Base-by-base conservation (phyloP, 192 early-diverging fungal species). In the Martensiomyces pterosporus region DNA sequence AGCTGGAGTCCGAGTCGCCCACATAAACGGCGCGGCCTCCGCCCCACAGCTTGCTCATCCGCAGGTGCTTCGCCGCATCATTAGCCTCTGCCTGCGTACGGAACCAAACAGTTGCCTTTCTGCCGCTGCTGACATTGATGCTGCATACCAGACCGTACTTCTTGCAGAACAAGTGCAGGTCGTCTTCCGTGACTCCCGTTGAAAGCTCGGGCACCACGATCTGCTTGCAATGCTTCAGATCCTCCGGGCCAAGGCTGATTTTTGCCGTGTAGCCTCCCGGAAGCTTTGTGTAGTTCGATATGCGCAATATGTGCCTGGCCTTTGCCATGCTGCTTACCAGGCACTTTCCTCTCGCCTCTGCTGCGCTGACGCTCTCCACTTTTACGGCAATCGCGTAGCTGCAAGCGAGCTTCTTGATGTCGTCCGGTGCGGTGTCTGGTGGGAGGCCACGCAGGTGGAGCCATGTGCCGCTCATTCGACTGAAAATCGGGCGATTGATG, bases 401-500 rank as follows among this genome's bases (percentile, higher is more conserved):
- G 10, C 34, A 15, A 0, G 49, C 21, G 23, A 65, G 39, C 3
- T 25, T 13, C 19, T 38, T 13, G 5, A 68, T 21, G 27, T 61
- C 52, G 3, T 47, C 39, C 5, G 8, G 17, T 12, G 48, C 47
- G 1, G 43, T 46, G 7, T 32, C 32, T 4, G 48, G 19, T 24
- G 47, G 19, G 18, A 68, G 43, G 10, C 58, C 65, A 21, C 53
- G 23, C 26, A 68, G 43, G 24, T 52, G 47, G 32, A 68, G 49
- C 65, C 65, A 68, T 15, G 57, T 54, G 13, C 37, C 48, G 16
- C 27, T 23, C 62, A 65, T 65, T 43, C 22, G 15, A 18, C 16
- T 43, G n/a, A n/a, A n/a, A n/a, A n/a, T n/a, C n/a, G n/a, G n/a
- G n/a, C n/a, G n/a, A n/a, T n/a, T n/a, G n/a, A n/a, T n/a, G n/a